A percentile compares a stretch with the other conserved stretches of the same genome.
Conservation (phyloP, 2,329 filamentous ascomycete genomes). For the Cladosporium oxysporum region DNA sequence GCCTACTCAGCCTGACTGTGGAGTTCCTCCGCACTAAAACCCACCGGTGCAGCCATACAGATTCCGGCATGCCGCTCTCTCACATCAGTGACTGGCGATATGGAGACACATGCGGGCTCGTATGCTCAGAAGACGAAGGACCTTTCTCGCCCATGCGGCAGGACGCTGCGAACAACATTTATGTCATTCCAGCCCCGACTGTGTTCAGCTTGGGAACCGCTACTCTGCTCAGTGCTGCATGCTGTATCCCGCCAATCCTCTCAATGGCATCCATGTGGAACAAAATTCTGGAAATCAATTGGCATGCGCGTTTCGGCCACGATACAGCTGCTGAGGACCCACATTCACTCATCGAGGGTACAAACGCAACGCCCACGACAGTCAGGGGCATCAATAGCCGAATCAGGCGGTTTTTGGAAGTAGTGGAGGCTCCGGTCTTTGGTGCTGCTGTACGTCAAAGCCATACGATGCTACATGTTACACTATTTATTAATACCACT, state of each 20-base stretch:
- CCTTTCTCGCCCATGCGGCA: conserved; percentile 59
- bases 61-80: conserved; percentile 42
- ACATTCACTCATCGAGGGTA: not conserved
- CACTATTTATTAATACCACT: not conserved
- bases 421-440: conserved; percentile 60
- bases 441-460: conserved; percentile 51
- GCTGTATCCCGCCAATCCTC: conserved; percentile 65
- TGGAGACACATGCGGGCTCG: conserved; percentile 48
- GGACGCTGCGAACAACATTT: conserved; percentile 61
- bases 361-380: conserved; percentile 2
- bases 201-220: conserved; percentile 60
- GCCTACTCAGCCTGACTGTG: conserved; percentile 61
- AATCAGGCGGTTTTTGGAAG: conserved; percentile 25
- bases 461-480: not conserved
- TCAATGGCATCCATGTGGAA: conserved; percentile 64
- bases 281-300: conserved; percentile 64
- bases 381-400: conserved; percentile 10
- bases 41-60: conserved; percentile 45
- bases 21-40: conserved; percentile 62
- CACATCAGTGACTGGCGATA: conserved; percentile 50
- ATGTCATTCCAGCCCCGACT: conserved; percentile 60
- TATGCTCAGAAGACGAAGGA: conserved; percentile 48
- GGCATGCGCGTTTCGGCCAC: conserved; percentile 40
- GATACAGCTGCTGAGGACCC: not conserved
- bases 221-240: conserved; percentile 63